Percentiles rank a stretch among this genome's conserved stretches.
These are phyloP conservation scores for Aspergillus pseudoviridinutans DNA, from an alignment of 2,329 filamentous ascomycete genomes.

Conservation along the genomic window DNA sequence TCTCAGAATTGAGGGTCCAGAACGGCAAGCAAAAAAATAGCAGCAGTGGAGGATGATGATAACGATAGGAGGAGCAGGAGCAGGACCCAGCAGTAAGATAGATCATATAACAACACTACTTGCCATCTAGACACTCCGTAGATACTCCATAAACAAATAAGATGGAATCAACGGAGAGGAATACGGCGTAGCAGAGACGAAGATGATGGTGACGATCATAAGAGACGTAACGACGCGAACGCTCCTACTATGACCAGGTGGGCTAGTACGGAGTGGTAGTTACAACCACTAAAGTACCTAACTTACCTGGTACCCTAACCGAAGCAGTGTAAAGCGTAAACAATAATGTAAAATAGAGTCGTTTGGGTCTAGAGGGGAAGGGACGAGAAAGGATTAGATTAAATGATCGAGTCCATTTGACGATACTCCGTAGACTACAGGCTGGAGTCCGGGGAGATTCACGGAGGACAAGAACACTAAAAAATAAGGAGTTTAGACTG, in stretches of 20 bases:
- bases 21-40: background rate
- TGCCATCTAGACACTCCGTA: background rate
- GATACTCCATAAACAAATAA: background rate
- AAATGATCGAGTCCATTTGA: background rate
- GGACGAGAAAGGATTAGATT: background rate
- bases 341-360: background rate
- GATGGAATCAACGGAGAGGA: background rate
- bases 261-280: background rate
- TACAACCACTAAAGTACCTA: no score
- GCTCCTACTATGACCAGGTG: background rate
- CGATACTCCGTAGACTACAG: background rate
- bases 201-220: background rate
- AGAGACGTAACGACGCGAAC: background rate
- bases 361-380: background rate
- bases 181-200: background rate
- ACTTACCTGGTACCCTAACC: no score
- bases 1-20: background rate
- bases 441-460: background rate
- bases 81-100: background rate
- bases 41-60: background rate
- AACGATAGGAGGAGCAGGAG: no score
- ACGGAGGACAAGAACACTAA: background rate
- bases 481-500: background rate
- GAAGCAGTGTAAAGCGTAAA: no score
- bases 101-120: background rate